A percentile compares a stretch with the other conserved stretches of the same genome.
phyloP scores from a whole-genome alignment of 2,329 filamentous ascomycete species.

The Claviceps pazoutovae region DNA sequence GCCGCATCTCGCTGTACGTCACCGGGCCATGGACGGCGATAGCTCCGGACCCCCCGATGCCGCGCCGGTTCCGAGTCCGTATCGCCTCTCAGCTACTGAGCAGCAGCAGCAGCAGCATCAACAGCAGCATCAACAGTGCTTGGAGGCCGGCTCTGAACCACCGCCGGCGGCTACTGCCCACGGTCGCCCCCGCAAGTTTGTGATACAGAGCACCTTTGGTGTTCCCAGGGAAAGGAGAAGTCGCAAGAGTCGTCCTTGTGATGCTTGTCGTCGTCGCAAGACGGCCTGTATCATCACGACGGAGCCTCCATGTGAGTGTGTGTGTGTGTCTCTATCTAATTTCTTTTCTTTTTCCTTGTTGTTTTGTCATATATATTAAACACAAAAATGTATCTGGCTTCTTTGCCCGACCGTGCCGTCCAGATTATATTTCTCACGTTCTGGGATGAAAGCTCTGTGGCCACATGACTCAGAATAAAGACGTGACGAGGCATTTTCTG shows the following conservation, averaged over 20 bases:
- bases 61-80: neutral
- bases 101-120: neutral
- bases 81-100: neutral
- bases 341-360: neutral
- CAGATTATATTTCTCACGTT: no score
- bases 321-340: neutral
- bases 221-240: constrained; percentile 25
- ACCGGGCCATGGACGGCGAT: constrained; percentile 6
- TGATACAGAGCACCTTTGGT: constrained; percentile 28
- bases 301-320: constrained; percentile 28
- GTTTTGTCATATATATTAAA: neutral
- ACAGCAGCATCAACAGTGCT: neutral
- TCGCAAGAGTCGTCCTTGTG: constrained; percentile 32
- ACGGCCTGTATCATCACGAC: constrained; percentile 32
- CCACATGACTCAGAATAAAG: no score
- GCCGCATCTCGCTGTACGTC: constrained; percentile 3
- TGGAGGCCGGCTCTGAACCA: constrained; percentile 2
- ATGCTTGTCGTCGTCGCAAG: constrained; percentile 30
- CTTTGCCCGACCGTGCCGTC: neutral
- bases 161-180: neutral
- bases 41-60: neutral
- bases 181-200: constrained; percentile 21
- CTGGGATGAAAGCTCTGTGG: no score
- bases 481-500: no score
- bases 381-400: neutral